Base-by-base conservation (phyloP, 2,329 filamentous ascomycete genomes). In the Grosmannia huntii region DNA sequence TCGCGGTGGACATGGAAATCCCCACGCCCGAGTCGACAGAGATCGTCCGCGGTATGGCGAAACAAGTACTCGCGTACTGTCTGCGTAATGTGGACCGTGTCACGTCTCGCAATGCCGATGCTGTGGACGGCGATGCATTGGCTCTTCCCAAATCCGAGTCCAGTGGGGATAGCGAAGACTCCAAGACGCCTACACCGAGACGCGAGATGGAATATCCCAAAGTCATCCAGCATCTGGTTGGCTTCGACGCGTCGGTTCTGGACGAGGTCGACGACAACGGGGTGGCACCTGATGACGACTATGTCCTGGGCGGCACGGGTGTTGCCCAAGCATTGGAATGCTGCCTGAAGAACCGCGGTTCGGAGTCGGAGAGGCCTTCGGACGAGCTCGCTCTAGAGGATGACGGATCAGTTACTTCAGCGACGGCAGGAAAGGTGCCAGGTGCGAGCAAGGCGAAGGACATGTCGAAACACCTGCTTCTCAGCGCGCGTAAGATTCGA, bases 31-130 rank as follows among this genome's bases (percentile, higher is more conserved):
- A 89, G 58, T 88, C 87, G n/a, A 89, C 87, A 57, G 94, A 96
- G 68, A 82, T 96, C 27, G 88, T 96, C 65, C 95, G 90, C 70
- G 91, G 90, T 3, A 78, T 96, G 64, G 91, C 90, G 0, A 95
- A 92, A 67, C 91, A 96, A 69, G 87, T 96, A n/a, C 86, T 96
- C 50, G 92, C 90, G 0, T 96, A 96, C 70, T 96, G 89, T 62
- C 78, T 99, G 61, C 84, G 88, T 59, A 99, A 99, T 66, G 86
- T 99, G 76, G 90, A 96, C 69, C 82, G 81, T 11, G 81, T 87
- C 19, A 84, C 89, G 12, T 82, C 90, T 60, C 73, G 73, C 62
- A 69, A 76, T 53, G 70, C 74, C 38, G 70, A 76, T 56, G 69
- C 73, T n/a, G 69, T 73, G 58, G 73, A 73, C 27, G 66, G 73